phyloP scores from a whole-genome alignment of 257 asterid genomes.

The Avicennia marina region DNA sequence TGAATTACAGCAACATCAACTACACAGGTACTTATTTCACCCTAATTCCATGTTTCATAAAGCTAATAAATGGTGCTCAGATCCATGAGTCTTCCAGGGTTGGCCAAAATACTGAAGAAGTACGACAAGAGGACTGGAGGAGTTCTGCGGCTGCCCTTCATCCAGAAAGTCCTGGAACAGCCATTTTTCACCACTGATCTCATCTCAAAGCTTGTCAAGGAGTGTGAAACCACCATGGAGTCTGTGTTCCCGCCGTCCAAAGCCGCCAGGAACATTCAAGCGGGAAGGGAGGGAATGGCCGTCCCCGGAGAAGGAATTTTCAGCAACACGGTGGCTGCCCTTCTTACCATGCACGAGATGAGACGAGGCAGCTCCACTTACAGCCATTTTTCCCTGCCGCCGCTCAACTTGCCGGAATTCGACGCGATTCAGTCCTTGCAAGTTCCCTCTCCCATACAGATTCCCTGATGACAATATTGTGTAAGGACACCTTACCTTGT shows the following conservation, averaged over 20 bases:
- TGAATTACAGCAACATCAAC: slow-evolving; percentile 72
- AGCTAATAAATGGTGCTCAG: no score
- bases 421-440: slow-evolving; percentile 59
- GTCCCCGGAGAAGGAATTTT: slow-evolving; percentile 68
- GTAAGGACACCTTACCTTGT: no score
- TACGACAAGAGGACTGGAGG: slow-evolving; percentile 93
- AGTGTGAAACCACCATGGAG: slow-evolving; percentile 75
- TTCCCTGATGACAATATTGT: slow-evolving; percentile 39
- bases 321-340: slow-evolving; percentile 83
- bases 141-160: slow-evolving; percentile 59
- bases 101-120: slow-evolving; percentile 85
- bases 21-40: slow-evolving; percentile 50
- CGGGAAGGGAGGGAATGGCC: slow-evolving; percentile 17
- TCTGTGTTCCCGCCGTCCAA: slow-evolving; percentile 47
- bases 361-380: slow-evolving; percentile 90
- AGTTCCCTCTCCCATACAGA: slow-evolving; percentile 53
- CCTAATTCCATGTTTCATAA: no score
- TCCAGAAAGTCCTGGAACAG: slow-evolving; percentile 65
- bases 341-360: slow-evolving; percentile 77
- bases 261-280: background rate
- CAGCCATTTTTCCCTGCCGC: slow-evolving; percentile 77
- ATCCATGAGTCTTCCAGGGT: no score
- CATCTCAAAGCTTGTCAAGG: slow-evolving; percentile 80
- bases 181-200: slow-evolving; percentile 86
- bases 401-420: slow-evolving; percentile 36